These are phyloP conservation scores for Geranomyces variabilis DNA, from an alignment of 192 early-diverging fungal species.

Conservation along the genomic window DNA sequence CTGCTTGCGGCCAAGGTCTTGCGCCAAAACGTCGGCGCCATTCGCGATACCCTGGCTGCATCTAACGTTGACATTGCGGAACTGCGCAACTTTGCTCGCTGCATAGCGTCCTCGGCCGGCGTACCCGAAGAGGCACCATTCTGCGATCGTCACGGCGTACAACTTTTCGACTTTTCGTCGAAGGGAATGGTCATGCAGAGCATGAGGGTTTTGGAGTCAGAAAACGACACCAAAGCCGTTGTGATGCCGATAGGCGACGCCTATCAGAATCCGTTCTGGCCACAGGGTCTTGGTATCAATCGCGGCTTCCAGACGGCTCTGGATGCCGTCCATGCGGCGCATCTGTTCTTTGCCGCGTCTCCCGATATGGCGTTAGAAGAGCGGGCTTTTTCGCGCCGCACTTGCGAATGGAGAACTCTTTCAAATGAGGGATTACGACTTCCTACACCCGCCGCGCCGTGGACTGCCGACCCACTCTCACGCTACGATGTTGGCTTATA, in stretches of 20 bases:
- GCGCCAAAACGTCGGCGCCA: conserved; percentile 16
- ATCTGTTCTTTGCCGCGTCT: conserved; percentile 5
- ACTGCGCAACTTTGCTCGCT: conserved; percentile 34
- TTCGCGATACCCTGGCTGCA: conserved; percentile 32
- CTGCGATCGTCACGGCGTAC: conserved; percentile 43
- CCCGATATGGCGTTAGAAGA: neutral
- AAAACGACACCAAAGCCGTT: neutral
- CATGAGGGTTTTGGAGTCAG: conserved; percentile 14
- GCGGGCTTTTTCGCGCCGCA: neutral
- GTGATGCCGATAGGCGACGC: conserved; percentile 49
- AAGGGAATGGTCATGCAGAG: conserved; percentile 37
- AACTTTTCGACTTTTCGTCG: conserved; percentile 52
- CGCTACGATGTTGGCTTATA: conserved; percentile 22
- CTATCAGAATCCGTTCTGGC: conserved; percentile 53
- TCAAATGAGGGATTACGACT: neutral
- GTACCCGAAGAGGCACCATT: conserved; percentile 36
- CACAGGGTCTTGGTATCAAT: conserved; percentile 52
- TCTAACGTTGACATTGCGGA: conserved; percentile 42
- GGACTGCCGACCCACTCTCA: conserved; percentile 34
- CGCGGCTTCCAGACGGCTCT: conserved; percentile 49
- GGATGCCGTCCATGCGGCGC: conserved; percentile 41
- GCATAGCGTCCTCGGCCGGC: conserved; percentile 31
- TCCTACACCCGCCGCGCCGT: neutral
- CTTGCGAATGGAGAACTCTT: neutral
- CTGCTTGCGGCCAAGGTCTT: conserved; percentile 35